These are phyloP conservation scores for Sugiyamaella novakii DNA, from an alignment of 1,139 yeast species.

Conservation along the genomic window DNA sequence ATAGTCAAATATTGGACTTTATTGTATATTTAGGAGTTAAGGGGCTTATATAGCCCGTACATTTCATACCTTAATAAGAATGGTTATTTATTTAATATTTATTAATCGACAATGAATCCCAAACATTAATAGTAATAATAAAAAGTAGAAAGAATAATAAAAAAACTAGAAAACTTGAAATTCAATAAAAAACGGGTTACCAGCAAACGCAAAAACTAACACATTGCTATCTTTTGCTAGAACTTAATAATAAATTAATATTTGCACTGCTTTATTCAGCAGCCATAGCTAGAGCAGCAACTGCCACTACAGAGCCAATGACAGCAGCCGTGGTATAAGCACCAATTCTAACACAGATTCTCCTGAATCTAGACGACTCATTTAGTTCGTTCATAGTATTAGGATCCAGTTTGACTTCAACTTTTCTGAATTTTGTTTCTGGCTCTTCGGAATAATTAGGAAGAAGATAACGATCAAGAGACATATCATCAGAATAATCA, in stretches of 20 bases:
- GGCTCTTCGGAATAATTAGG: constrained; percentile 1
- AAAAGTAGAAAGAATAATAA: constrained; percentile 9
- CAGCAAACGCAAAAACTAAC: too few species aligned
- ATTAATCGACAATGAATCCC: constrained; percentile 5
- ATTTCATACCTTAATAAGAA: not conserved
- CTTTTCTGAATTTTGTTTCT: constrained; percentile 7
- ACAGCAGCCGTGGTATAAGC: constrained; percentile 26
- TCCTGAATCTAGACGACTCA: not conserved
- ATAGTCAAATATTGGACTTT: constrained; percentile 40
- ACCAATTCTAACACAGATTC: constrained; percentile 19
- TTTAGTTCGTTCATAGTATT: not conserved
- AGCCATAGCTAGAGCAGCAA: constrained; percentile 31
- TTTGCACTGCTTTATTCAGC: constrained; percentile 18
- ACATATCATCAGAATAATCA: too few species aligned
- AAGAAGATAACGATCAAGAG: not conserved
- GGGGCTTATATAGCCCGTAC: constrained; percentile 9
- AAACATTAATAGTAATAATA: constrained; percentile 15
- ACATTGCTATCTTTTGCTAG: too few species aligned
- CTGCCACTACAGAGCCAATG: constrained; percentile 33
- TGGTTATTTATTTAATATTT: constrained; percentile 1
- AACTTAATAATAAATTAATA: constrained; percentile 4
- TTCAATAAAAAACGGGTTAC: constrained; percentile 3
- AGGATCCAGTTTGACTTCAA: not conserved
- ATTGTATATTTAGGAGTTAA: constrained; percentile 31
- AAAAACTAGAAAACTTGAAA: constrained; percentile 9